Evolutionary conservation across 257 asterid species (phyloP).

Genomic region (Cordia subcordata): DNA sequence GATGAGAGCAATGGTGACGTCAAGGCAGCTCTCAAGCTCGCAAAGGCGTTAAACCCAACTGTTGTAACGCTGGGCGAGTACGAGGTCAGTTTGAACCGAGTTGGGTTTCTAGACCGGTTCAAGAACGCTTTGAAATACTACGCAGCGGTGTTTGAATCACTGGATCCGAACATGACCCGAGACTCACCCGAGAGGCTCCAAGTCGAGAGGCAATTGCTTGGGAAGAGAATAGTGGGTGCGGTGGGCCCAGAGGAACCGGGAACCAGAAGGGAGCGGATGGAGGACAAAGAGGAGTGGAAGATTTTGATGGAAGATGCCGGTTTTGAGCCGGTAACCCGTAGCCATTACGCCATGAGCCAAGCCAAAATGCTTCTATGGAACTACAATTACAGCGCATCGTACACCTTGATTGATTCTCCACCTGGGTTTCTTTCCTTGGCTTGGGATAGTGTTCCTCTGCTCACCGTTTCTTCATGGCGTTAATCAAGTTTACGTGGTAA

Average conservation of each 20-base stretch:
- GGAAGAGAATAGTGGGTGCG: constrained; percentile 60
- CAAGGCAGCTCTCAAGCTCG: constrained; percentile 56
- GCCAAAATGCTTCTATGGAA: constrained; percentile 81
- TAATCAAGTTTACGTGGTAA: constrained; percentile 21
- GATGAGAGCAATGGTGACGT: constrained; percentile 56
- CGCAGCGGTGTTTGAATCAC: constrained; percentile 72
- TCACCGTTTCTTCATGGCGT: constrained; percentile 93
- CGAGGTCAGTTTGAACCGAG: constrained; percentile 65
- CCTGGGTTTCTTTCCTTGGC: constrained; percentile 83
- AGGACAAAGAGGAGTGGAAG: constrained; percentile 81
- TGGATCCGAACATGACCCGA: constrained; percentile 61
- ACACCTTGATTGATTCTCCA: constrained; percentile 59
- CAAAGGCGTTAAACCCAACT: constrained; percentile 64
- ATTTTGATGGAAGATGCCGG: constrained; percentile 74
- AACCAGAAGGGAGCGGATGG: constrained; percentile 55
- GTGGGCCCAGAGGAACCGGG: constrained; percentile 53
- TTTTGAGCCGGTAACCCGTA: constrained; percentile 51
- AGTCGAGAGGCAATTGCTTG: constrained; percentile 60
- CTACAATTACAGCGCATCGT: constrained; percentile 59
- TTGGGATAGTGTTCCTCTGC: constrained; percentile 80
- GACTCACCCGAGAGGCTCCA: constrained; percentile 68
- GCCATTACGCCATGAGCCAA: constrained; percentile 93
- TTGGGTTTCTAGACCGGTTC: constrained; percentile 59
- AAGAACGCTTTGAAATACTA: constrained; percentile 67
- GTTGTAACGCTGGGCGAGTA: constrained; percentile 86